Evolutionary conservation across 352 stramenopile species (phyloP), one percentile per base, ranked within the genome.

Genomic region (Pythium aristosporum): DNA sequence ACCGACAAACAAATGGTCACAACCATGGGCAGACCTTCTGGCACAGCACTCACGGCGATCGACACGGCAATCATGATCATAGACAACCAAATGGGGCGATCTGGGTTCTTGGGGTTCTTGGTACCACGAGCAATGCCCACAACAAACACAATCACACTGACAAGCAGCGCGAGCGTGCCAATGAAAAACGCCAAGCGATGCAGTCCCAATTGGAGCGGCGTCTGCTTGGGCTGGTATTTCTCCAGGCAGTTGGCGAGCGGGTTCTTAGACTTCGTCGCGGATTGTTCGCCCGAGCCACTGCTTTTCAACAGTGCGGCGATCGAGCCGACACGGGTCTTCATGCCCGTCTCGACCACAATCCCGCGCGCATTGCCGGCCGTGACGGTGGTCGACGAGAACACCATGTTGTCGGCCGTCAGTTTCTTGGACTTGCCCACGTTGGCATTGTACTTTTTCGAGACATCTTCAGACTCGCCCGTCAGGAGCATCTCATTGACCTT

Each of bases 1-100:
- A 77, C 79, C 0, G 83, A 91, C 32, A 92, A 60, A 53, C 82
- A 94, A 53, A 93, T 90, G 10, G 85, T 94, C 42, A 93, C 81
- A 15, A 92, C 85, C 75, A 93, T 92, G 16, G 85, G 84, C 12
- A 93, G 66, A 9, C 85, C 88, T 66, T 94, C 82, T 0, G 85
- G 83, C 4, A 94, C 75, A 63, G 96, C 74, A 73, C 80, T 82
- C n/a, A 94, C 71, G 48, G 77, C 65, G 3, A 94, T 76, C 58
- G 91, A 98, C 1, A 98, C 92, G 0, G 93, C 91, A 21, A 98
- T 91, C 71, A 97, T 98, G 44, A 99, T 81, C 70, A 98, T 98
- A 20, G 94, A 92, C 39, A 99, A 62, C 65, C 74, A 89, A 36
- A 96, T 82, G 0, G 92, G 87, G 28, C 92, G 78, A 25, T 94